Evolutionary conservation across 129 eudicot species (phyloP), one percentile per base, ranked within the genome.

Genomic region (Escallonia rubra): DNA sequence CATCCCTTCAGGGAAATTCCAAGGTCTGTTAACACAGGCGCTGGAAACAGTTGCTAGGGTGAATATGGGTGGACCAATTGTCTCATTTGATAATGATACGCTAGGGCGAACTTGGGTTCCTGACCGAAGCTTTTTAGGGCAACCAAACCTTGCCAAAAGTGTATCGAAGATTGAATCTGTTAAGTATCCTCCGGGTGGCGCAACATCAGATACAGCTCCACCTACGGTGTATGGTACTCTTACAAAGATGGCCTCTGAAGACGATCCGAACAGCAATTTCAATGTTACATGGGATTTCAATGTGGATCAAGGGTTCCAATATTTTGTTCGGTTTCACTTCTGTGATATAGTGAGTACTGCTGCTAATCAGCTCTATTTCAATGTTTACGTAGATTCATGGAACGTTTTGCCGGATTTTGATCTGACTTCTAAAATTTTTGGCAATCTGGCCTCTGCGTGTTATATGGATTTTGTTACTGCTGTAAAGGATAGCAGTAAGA

Each of bases 21-120:
- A 57, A 8, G 96, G 96, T 57, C 64, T 92, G 55, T 41, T 65
- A 8, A 39, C 12, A 0, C 80, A 79, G 60, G 95, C 96, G 10
- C 11, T 92, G 23, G 89, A 88, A 66, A 88, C 86, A 0, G 69
- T 86, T 69, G 78, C 59, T 0, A 75, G 98, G 78, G 79, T 92
- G 48, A 92, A 92, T 46, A 86, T 92, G 94, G 98, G 98, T 3
- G 98, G 98, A 5, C 85, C 98, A 2, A 48, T 59, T 11, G 89
- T 92, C 3, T 64, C 93, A 3, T 78, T 76, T 10, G 42, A 41
- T 41, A 92, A 88, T 38, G 98, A 92, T 66, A 77, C 91, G 0
- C 78, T 88, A 9, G 74, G 87, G 78, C 71, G 98, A 38, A 83
- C 78, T 16, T 92, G 98, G 96, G 77, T 72, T 34, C 74, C 91